phyloP scores from a whole-genome alignment of 352 stramenopile species.

The Peronospora destructor region DNA sequence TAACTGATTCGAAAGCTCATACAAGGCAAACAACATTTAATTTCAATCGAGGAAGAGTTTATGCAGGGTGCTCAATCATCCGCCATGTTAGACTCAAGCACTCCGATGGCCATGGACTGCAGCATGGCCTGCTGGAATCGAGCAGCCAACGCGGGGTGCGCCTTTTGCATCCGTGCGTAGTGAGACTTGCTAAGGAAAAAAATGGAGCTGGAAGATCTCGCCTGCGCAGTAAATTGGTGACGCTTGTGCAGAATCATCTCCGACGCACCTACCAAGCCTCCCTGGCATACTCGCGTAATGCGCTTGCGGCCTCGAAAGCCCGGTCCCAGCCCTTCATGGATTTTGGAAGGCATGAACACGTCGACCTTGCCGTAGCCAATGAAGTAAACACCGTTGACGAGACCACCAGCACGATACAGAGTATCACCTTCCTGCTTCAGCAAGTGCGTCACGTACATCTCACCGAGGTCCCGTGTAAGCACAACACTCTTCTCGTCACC shows the following conservation, averaged over 20 bases:
- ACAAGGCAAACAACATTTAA: slow-evolving; percentile 1
- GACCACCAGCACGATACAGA: slow-evolving; percentile 56
- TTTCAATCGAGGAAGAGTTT: slow-evolving; percentile 3
- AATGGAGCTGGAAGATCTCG: slow-evolving; percentile 54
- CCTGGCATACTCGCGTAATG: slow-evolving; percentile 75
- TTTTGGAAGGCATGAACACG: slow-evolving; percentile 75
- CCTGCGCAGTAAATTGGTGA: slow-evolving; percentile 77
- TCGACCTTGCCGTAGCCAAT: slow-evolving; percentile 81
- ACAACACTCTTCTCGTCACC: slow-evolving; percentile 10
- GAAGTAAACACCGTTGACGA: slow-evolving; percentile 71
- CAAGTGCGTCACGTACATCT: slow-evolving; percentile 59
- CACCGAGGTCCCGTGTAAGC: slow-evolving; percentile 56
- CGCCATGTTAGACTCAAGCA: slow-evolving; percentile 79
- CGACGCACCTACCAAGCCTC: slow-evolving; percentile 67
- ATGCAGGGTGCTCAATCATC: slow-evolving; percentile 41
- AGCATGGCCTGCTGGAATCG: slow-evolving; percentile 84
- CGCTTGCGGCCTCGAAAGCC: slow-evolving; percentile 74
- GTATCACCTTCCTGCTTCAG: slow-evolving; percentile 56
- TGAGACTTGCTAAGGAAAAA: slow-evolving; percentile 78
- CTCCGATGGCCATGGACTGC: slow-evolving; percentile 74
- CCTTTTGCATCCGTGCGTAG: slow-evolving; percentile 60
- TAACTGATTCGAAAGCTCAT: background rate
- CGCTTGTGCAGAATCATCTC: slow-evolving; percentile 78
- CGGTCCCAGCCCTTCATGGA: slow-evolving; percentile 70
- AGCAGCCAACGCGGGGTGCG: slow-evolving; percentile 56